phyloP scores from a whole-genome alignment of 1,139 yeast species.

The Arxiozyma slooffiae region DNA sequence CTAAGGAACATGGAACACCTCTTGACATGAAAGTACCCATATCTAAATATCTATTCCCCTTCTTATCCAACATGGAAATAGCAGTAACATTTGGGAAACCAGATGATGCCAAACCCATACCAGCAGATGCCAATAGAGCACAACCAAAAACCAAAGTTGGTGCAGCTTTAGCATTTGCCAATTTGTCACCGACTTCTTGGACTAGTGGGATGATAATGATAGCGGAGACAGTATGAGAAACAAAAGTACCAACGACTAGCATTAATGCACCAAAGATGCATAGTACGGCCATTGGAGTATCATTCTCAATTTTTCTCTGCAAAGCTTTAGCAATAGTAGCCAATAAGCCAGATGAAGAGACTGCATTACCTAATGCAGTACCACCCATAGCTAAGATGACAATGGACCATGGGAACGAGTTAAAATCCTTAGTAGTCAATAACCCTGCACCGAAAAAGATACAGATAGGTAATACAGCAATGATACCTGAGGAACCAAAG shows the following conservation, averaged over 20 bases:
- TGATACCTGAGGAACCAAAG: constrained; percentile 65
- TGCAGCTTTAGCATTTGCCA: constrained; percentile 42
- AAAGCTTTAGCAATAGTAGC: constrained; percentile 52
- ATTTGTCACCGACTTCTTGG: constrained; percentile 53
- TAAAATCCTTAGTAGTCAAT: constrained; percentile 54
- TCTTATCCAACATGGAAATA: constrained; percentile 62
- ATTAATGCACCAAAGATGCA: constrained; percentile 59
- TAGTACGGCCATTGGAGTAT: constrained; percentile 50
- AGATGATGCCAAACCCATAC: constrained; percentile 69
- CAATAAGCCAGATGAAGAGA: constrained; percentile 58
- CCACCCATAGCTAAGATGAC: constrained; percentile 75
- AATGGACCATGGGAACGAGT: constrained; percentile 69
- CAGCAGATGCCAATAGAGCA: constrained; percentile 59
- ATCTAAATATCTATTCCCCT: constrained; percentile 57
- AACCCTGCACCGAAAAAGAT: constrained; percentile 62
- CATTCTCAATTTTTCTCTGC: constrained; percentile 46
- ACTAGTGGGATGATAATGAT: constrained; percentile 62
- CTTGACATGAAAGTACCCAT: constrained; percentile 57
- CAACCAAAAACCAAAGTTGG: constrained; percentile 56
- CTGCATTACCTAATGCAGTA: constrained; percentile 64
- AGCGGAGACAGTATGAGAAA: constrained; percentile 70
- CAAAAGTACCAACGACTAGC: constrained; percentile 62
- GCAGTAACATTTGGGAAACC: constrained; percentile 80
- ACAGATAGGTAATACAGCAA: constrained; percentile 56
- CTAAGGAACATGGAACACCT: constrained; percentile 57